Percentiles rank a stretch among this genome's conserved stretches.
Conservation (phyloP, 305 asterid genomes). For the Petunia hybrid region DNA sequence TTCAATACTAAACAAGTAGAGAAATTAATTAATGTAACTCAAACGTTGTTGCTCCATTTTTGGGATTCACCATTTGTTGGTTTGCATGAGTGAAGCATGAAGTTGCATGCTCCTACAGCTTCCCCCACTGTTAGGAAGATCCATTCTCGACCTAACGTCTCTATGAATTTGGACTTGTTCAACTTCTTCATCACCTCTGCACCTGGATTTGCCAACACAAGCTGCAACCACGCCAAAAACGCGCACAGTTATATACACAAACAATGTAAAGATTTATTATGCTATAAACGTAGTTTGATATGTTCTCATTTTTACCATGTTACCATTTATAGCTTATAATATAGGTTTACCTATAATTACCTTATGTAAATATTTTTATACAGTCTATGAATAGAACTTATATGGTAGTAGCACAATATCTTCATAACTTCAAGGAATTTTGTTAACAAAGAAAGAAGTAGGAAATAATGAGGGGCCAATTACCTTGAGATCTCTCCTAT, state of each 20-base stretch:
- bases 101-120: conserved; percentile 86
- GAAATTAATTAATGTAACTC: conserved; percentile 20
- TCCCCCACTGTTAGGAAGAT: conserved; percentile 84
- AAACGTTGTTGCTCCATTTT: conserved; percentile 66
- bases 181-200: conserved; percentile 93
- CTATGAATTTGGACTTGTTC: conserved; percentile 69
- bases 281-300: too few species aligned
- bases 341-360: too few species aligned
- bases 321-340: too few species aligned
- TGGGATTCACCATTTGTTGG: conserved; percentile 43
- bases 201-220: conserved; percentile 78
- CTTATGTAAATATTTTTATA: too few species aligned
- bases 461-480: not conserved
- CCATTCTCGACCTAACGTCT: conserved; percentile 84
- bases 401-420: too few species aligned
- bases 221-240: conserved; percentile 43
- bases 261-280: too few species aligned
- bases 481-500: conserved; percentile 83
- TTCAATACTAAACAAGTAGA: not conserved
- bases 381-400: too few species aligned
- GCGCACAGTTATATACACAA: not conserved
- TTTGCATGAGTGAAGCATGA: conserved; percentile 71
- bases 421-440: too few species aligned
- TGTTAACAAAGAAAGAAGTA: not conserved
- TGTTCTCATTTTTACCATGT: too few species aligned